Evolutionary conservation across 1,284 basidiomycete species (phyloP), one percentile per base, ranked within the genome.

Genomic region (Rhodofomes roseus): DNA sequence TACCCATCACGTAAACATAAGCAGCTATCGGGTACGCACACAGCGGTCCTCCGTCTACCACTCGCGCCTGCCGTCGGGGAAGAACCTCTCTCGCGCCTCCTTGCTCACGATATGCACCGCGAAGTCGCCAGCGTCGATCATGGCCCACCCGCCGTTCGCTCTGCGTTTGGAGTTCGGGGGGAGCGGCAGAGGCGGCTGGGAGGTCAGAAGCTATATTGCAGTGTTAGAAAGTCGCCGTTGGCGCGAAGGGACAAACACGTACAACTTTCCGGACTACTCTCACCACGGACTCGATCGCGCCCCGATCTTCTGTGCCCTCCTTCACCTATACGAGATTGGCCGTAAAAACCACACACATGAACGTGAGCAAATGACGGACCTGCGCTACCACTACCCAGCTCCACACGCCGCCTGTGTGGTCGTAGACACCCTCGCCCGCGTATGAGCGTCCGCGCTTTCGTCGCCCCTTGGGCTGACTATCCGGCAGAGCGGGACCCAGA

Each of bases 81-180:
- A 91, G 73, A 85, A 91, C 70, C 82, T 85, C 66, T 85, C 80
- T 60, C 81, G 75, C 27, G 84, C 84, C 36, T 81, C 78, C 60
- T 74, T 80, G 72, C 86, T 87, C 60, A 92, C 65, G 52, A 92
- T 76, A 68, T 92, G 90, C 11, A 92, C 84, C 2, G 85, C 90
- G 76, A 90, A 90, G 44, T 84, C 79, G 37, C 90, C 90, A 9
- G 82, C 89, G 70, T 92, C 90, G 54, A 92, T 76, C 85, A 92
- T 84, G 1, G 86, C 86, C 90, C 90, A 92, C n/a, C 87, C 88
- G 58, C 86, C 84, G 62, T 82, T 79, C 54, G 78, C 77, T 23
- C 80, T 75, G 37, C 80, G 79, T 65, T 84, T 86, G 25, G 80
- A 76, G 62, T 89, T 89, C 14, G 81, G 80, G 2, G 86, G 83